phyloP scores from a whole-genome alignment of 352 stramenopile genomes.

The Globisporangium megalacanthum region DNA sequence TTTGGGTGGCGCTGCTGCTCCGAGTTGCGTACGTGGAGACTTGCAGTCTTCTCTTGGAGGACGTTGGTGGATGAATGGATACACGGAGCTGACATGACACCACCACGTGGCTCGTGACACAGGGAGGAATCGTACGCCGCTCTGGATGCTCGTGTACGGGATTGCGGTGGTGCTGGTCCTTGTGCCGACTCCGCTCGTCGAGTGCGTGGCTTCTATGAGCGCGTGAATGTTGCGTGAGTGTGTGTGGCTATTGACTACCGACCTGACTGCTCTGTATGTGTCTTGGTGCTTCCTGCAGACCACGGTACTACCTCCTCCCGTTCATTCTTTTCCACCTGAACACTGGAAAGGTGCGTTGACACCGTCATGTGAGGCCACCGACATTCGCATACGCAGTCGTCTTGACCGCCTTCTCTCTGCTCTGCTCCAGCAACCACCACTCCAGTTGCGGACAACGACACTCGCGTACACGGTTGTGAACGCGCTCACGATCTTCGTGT shows the following conservation, averaged over 20 bases:
- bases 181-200: conserved; percentile 82
- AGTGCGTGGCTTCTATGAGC: conserved; percentile 43
- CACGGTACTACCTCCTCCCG: conserved; percentile 77
- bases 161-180: conserved; percentile 78
- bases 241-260: conserved; percentile 1
- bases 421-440: conserved; percentile 43
- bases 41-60: not conserved
- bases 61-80: not conserved
- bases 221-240: not conserved
- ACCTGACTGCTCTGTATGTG: conserved; percentile 2
- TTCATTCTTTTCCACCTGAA: conserved; percentile 79
- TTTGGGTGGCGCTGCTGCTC: conserved; percentile 57
- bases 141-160: conserved; percentile 76
- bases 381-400: not conserved
- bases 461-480: conserved; percentile 59
- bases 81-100: too few relatives aligned
- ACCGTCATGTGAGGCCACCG: not conserved
- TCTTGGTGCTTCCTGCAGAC: conserved; percentile 23
- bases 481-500: conserved; percentile 62
- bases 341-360: conserved; percentile 47
- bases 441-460: conserved; percentile 31
- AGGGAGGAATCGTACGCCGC: conserved; percentile 47
- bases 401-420: not conserved
- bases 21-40: conserved; percentile 46
- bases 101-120: not conserved